Percentiles rank a stretch among this genome's conserved stretches.
Conservation (phyloP, 306 rosid species). For the Vigna nakashimae region DNA sequence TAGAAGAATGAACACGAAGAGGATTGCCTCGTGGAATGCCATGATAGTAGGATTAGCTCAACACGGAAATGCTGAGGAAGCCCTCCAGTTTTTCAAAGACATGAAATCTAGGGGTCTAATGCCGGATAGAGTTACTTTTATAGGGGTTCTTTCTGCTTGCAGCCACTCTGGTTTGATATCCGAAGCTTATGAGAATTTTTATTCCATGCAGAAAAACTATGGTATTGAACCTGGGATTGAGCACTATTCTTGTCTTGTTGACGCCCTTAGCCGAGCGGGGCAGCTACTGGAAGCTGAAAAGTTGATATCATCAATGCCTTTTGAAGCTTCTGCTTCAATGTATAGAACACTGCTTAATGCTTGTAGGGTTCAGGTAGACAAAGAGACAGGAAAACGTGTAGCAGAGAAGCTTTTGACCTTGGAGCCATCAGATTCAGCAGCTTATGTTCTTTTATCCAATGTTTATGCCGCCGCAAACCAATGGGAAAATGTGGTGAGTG, state of each 20-base stretch:
- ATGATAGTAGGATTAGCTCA: slow-evolving; percentile 87
- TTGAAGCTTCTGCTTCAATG: slow-evolving; percentile 82
- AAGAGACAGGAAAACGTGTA: slow-evolving; percentile 60
- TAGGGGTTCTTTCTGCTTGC: slow-evolving; percentile 83
- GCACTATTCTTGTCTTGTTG: slow-evolving; percentile 83
- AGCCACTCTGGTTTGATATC: slow-evolving; percentile 80
- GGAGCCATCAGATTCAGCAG: slow-evolving; percentile 80
- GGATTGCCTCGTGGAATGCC: slow-evolving; percentile 79
- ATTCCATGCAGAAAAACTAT: slow-evolving; percentile 64
- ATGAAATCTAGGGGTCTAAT: slow-evolving; percentile 59
- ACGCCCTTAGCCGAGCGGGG: slow-evolving; percentile 84
- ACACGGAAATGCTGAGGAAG: slow-evolving; percentile 79
- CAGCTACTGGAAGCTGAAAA: slow-evolving; percentile 72
- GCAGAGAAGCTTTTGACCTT: slow-evolving; percentile 66
- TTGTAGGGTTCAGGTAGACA: slow-evolving; percentile 73
- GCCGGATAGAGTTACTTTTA: slow-evolving; percentile 79
- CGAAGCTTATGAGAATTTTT: slow-evolving; percentile 63
- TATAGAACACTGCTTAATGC: slow-evolving; percentile 78
- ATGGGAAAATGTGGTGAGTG: slow-evolving; percentile 70
- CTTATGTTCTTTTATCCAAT: slow-evolving; percentile 79
- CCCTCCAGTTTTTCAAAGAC: slow-evolving; percentile 61
- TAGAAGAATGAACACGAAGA: slow-evolving; percentile 52
- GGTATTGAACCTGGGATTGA: slow-evolving; percentile 71
- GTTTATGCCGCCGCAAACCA: slow-evolving; percentile 75
- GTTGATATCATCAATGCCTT: slow-evolving; percentile 76